Evolutionary conservation across 2,329 filamentous ascomycete species (phyloP).

Genomic region (Beauveria australis): DNA sequence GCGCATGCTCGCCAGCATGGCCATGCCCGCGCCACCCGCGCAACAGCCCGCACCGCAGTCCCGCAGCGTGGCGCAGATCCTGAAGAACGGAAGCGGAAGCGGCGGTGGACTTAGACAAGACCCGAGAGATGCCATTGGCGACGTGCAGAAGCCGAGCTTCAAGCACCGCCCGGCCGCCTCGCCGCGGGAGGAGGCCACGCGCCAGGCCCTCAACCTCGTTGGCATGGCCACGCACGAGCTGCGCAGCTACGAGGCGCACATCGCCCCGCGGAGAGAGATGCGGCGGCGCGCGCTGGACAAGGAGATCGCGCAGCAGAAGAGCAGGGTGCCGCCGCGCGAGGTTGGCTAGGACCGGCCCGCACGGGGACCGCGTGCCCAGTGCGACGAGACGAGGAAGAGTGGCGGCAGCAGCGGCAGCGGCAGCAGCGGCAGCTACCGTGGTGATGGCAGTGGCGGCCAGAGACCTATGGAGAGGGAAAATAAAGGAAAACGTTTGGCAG

Average conservation of each 20-base stretch:
- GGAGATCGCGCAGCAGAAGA: neutral
- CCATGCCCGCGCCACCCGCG: constrained; percentile 13
- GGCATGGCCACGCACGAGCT: constrained; percentile 16
- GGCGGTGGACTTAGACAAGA: neutral
- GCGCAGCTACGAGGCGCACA: constrained; percentile 18
- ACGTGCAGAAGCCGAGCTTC: constrained; percentile 17
- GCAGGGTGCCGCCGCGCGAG: neutral
- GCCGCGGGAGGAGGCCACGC: constrained; percentile 18
- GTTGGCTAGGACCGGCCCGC: neutral
- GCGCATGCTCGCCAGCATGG: constrained; percentile 25
- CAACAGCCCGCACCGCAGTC: neutral
- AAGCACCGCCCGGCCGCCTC: neutral
- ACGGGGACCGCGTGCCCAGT: neutral
- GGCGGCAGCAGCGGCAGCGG: neutral
- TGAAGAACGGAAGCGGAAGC: neutral
- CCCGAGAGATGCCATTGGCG: constrained; percentile 8
- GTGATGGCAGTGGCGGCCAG: neutral
- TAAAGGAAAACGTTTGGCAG: neutral
- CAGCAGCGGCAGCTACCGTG: neutral
- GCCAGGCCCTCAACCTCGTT: constrained; percentile 17
- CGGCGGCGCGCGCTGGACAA: constrained; percentile 18
- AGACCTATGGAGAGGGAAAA: neutral
- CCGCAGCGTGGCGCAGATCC: neutral
- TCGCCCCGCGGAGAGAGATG: constrained; percentile 7
- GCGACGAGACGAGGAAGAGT: too few relatives aligned